phyloP scores from a whole-genome alignment of 352 stramenopile genomes.

The Pythium brachiatum region DNA sequence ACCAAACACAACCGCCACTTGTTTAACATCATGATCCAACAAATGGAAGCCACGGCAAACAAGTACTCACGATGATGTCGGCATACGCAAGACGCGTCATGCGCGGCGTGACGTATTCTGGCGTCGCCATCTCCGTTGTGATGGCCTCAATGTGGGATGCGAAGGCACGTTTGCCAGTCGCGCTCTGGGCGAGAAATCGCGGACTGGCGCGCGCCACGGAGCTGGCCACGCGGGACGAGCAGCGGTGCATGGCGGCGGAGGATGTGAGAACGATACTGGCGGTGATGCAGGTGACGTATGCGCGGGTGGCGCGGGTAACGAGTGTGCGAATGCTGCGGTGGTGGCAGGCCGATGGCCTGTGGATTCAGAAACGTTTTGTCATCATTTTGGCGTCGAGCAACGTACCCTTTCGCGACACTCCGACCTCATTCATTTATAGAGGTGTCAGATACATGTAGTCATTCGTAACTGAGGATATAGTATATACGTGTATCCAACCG shows the following conservation, averaged over 20 bases:
- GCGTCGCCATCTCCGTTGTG: constrained; percentile 10
- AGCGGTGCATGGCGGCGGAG: constrained; percentile 15
- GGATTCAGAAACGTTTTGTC: constrained; percentile 17
- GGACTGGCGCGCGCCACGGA: constrained; percentile 14
- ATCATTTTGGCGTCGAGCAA: background rate
- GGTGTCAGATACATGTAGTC: too few species aligned
- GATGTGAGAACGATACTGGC: background rate
- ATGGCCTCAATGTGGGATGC: constrained; percentile 19
- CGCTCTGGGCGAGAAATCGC: background rate
- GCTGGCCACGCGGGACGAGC: constrained; percentile 12
- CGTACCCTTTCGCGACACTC: constrained; percentile 19
- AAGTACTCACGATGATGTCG: constrained; percentile 33
- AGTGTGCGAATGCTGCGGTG: constrained; percentile 4
- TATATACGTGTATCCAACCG: background rate
- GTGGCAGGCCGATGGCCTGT: constrained; percentile 12
- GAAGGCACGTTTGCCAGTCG: constrained; percentile 14
- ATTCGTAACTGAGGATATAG: too few species aligned
- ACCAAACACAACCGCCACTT: background rate
- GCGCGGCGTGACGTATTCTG: constrained; percentile 20
- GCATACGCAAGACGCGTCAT: constrained; percentile 44
- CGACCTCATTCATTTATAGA: constrained; percentile 3
- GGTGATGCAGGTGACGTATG: background rate
- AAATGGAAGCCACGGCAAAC: background rate
- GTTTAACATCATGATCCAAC: background rate
- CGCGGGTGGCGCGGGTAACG: background rate